Evolutionary conservation across 805 yeast species (phyloP).

Genomic region (Torulaspora gathmanii): DNA sequence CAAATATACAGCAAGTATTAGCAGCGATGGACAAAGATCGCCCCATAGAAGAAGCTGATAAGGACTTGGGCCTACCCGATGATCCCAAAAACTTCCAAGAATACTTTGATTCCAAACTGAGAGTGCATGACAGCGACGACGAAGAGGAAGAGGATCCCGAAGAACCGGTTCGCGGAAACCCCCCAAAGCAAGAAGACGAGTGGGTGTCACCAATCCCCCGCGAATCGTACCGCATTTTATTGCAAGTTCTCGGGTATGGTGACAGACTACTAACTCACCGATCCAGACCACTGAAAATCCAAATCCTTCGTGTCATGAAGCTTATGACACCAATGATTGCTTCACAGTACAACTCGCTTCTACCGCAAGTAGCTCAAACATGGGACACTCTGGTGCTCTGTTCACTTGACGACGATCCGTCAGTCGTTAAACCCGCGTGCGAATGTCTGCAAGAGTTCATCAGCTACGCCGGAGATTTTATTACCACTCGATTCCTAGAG

Average conservation of each 20-base stretch:
- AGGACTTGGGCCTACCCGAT: constrained; percentile 23
- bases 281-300: constrained; percentile 51
- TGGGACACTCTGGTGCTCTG: constrained; percentile 29
- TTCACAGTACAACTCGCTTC: constrained; percentile 35
- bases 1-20: constrained; percentile 41
- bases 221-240: constrained; percentile 52
- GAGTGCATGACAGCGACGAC: constrained; percentile 39
- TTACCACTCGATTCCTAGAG: constrained; percentile 29
- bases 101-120: constrained; percentile 35
- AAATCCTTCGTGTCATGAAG: constrained; percentile 48
- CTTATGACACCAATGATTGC: constrained; percentile 50
- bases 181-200: constrained; percentile 31
- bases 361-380: constrained; percentile 33
- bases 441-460: constrained; percentile 23
- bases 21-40: constrained; percentile 39
- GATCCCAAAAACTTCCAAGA: constrained; percentile 37
- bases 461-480: constrained; percentile 25
- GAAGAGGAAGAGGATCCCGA: constrained; percentile 24
- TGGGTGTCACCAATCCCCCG: constrained; percentile 72
- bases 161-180: constrained; percentile 18
- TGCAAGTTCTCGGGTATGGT: constrained; percentile 62
- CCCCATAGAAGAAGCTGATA: constrained; percentile 26
- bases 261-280: constrained; percentile 65
- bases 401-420: constrained; percentile 20
- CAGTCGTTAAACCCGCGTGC: constrained; percentile 24